Evolutionary conservation across 495 filamentous ascomycete genomes (phyloP).

Genomic region (Penicillium daleae): DNA sequence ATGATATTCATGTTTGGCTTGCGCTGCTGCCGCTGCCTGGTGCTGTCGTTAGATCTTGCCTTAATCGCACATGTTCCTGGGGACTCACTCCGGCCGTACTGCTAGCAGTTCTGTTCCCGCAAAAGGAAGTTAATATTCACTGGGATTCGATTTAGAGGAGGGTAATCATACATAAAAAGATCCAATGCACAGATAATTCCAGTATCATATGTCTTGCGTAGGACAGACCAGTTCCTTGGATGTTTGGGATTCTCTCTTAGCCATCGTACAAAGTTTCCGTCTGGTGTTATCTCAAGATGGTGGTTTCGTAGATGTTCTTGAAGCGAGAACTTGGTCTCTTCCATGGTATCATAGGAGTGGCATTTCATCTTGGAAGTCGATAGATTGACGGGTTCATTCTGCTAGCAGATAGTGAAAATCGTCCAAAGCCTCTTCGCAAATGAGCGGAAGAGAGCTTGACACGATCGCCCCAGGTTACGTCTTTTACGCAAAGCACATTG

Average conservation of each 20-base stretch:
- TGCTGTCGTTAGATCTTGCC: neutral
- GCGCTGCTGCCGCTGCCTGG: slow-evolving; percentile 41
- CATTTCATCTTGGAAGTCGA: slow-evolving; percentile 19
- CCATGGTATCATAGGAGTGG: slow-evolving; percentile 7
- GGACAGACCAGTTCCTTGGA: slow-evolving; percentile 45
- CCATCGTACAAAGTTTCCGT: slow-evolving; percentile 46
- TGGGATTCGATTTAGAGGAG: neutral
- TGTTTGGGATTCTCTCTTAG: slow-evolving; percentile 37
- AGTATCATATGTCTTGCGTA: slow-evolving; percentile 42
- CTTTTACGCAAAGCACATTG: slow-evolving; percentile 4
- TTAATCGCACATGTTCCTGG: neutral
- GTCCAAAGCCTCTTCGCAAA: neutral
- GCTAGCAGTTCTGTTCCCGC: slow-evolving; percentile 38
- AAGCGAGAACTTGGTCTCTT: slow-evolving; percentile 23
- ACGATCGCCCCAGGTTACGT: neutral
- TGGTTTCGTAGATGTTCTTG: slow-evolving; percentile 25
- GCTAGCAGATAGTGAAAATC: neutral
- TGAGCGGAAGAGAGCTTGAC: neutral
- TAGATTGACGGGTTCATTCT: neutral
- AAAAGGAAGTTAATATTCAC: slow-evolving; percentile 3
- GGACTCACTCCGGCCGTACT: slow-evolving; percentile 46
- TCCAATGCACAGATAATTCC: slow-evolving; percentile 44
- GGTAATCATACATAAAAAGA: slow-evolving; percentile 43
- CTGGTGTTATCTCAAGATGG: slow-evolving; percentile 38
- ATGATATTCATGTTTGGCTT: slow-evolving; percentile 37